Evolutionary conservation across 495 filamentous ascomycete genomes (phyloP).

Genomic region (Penicillium goetzii): DNA sequence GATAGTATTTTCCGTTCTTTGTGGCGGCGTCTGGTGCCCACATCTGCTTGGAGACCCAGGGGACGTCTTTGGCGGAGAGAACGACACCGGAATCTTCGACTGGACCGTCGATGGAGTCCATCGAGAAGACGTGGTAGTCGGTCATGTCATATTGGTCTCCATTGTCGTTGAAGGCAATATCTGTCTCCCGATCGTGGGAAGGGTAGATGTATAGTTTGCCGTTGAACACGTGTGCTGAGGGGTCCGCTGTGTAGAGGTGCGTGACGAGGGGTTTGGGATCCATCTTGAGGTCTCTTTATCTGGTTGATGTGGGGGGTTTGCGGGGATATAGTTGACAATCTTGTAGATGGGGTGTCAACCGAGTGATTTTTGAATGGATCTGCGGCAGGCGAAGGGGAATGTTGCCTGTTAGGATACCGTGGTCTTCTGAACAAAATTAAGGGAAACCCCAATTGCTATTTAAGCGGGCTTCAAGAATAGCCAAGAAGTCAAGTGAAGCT

Average conservation of each 20-base stretch:
- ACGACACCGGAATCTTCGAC: slow-evolving; percentile 49
- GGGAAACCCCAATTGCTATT: background rate
- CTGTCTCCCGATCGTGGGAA: slow-evolving; percentile 49
- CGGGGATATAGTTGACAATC: background rate
- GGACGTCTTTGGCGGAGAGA: slow-evolving; percentile 43
- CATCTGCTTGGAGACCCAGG: slow-evolving; percentile 50
- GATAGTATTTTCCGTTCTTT: slow-evolving; percentile 53
- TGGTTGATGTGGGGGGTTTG: background rate
- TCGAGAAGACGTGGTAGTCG: slow-evolving; percentile 57
- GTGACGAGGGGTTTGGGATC: slow-evolving; percentile 55
- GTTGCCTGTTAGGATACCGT: too few species aligned
- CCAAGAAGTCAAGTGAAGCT: background rate
- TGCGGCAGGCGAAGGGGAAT: background rate
- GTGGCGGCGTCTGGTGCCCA: slow-evolving; percentile 55
- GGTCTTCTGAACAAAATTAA: background rate
- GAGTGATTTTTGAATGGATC: background rate
- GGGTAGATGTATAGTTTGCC: slow-evolving; percentile 56
- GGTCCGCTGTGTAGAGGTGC: slow-evolving; percentile 66
- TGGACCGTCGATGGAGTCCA: slow-evolving; percentile 40
- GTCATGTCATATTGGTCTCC: slow-evolving; percentile 82
- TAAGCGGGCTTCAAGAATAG: background rate
- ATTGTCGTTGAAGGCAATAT: slow-evolving; percentile 69
- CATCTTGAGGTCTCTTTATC: background rate
- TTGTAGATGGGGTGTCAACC: background rate
- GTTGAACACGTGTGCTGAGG: slow-evolving; percentile 55